Percentiles rank a stretch among this genome's conserved stretches.
Conservation (phyloP, 2,329 filamentous ascomycete species). For the Pseudogymnoascus sp. region DNA sequence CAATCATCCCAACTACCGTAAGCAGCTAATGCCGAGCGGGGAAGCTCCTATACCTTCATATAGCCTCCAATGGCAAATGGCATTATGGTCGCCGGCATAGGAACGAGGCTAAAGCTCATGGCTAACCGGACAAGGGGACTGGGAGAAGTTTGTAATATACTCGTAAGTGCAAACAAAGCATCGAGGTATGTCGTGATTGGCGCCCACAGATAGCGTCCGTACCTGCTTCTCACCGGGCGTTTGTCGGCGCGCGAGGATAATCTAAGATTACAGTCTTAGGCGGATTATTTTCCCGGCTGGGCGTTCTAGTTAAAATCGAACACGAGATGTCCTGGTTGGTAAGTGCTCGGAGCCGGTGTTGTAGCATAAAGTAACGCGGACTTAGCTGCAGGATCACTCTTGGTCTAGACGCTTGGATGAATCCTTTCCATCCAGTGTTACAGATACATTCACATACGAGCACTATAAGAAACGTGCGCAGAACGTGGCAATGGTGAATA, state of each 20-base stretch:
- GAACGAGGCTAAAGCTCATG: not conserved
- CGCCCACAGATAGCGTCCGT: not conserved
- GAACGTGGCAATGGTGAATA: not conserved
- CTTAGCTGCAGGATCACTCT: not conserved
- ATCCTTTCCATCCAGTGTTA: not conserved
- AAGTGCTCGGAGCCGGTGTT: not conserved
- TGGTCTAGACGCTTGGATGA: not conserved
- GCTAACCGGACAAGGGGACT: conserved; percentile 1
- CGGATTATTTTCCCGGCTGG: conserved; percentile 6
- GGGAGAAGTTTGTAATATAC: conserved; percentile 2
- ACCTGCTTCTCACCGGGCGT: not conserved
- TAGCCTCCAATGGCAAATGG: not conserved
- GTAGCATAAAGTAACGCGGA: not conserved
- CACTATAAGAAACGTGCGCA: not conserved
- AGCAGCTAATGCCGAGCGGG: not conserved
- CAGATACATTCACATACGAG: not conserved
- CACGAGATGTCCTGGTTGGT: not conserved
- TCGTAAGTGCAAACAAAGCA: not conserved
- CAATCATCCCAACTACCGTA: not conserved
- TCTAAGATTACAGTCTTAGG: not conserved
- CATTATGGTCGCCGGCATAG: not conserved
- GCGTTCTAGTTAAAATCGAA: not conserved
- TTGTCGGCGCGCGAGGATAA: not conserved
- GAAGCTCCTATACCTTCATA: not conserved
- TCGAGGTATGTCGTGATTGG: not conserved